Evolutionary conservation across 2,329 filamentous ascomycete genomes (phyloP).

Genomic region (Colletotrichum sp.): DNA sequence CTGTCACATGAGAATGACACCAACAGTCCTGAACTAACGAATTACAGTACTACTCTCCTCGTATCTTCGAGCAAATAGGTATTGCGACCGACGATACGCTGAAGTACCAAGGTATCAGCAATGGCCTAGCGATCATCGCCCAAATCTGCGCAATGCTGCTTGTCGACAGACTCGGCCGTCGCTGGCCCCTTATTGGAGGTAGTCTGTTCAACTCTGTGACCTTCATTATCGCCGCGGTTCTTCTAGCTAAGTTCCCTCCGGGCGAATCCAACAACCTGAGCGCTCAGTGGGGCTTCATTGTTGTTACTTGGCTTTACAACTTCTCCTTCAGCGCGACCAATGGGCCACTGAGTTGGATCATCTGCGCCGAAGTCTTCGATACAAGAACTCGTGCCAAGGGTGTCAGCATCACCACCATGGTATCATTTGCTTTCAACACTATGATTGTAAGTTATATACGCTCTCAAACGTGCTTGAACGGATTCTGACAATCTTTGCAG

Average conservation of each 20-base stretch:
- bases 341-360: conserved; percentile 69
- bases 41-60: conserved; percentile 66
- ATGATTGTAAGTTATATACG: conserved; percentile 53
- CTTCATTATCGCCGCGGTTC: conserved; percentile 70
- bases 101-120: conserved; percentile 78
- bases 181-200: conserved; percentile 73
- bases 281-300: conserved; percentile 71
- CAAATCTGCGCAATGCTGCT: conserved; percentile 71
- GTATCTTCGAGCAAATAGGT: conserved; percentile 72
- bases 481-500: background rate
- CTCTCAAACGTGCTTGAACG: conserved; percentile 56
- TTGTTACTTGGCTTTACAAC: conserved; percentile 78
- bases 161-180: conserved; percentile 73
- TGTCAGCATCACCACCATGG: conserved; percentile 76
- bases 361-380: conserved; percentile 77
- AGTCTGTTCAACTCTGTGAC: conserved; percentile 74
- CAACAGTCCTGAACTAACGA: background rate
- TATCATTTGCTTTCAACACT: conserved; percentile 76
- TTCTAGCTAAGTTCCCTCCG: conserved; percentile 63
- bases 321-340: conserved; percentile 70
- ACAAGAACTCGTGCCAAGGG: conserved; percentile 76
- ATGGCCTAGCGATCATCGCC: conserved; percentile 70
- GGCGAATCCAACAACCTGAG: conserved; percentile 41
- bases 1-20: conserved; percentile 38
- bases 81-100: conserved; percentile 69